These are phyloP conservation scores for Yamadazyma trypodendri DNA, from an alignment of 1,139 yeast species.

Conservation along the genomic window DNA sequence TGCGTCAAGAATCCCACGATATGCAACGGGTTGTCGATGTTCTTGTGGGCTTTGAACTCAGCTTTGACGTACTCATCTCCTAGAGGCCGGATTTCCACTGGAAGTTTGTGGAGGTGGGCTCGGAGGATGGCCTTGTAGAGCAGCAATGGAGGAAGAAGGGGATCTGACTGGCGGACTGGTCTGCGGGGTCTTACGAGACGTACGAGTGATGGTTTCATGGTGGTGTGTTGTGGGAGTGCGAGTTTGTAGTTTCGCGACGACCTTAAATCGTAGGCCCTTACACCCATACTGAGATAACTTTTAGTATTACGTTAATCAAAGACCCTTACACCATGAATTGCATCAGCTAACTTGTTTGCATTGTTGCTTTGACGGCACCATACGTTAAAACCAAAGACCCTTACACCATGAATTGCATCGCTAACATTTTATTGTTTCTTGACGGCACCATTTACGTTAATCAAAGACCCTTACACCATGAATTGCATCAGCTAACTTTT, in stretches of 20 bases:
- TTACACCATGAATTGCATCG: no score
- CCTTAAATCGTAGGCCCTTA: no score
- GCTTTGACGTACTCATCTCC: conserved; percentile 90
- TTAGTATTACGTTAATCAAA: no score
- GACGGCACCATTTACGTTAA: no score
- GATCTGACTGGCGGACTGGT: conserved; percentile 51
- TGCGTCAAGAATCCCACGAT: conserved; percentile 89
- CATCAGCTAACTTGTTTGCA: no score
- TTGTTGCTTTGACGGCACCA: no score
- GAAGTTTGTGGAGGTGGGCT: conserved; percentile 67
- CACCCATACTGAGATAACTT: no score
- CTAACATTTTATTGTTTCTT: no score
- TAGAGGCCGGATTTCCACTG: conserved; percentile 65
- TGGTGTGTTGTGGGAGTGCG: background rate
- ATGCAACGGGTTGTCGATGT: conserved; percentile 84
- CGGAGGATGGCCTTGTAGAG: conserved; percentile 76
- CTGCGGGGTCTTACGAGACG: conserved; percentile 57
- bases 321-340: no score
- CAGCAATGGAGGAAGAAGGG: conserved; percentile 77
- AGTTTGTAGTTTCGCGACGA: background rate
- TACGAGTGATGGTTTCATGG: conserved; percentile 52
- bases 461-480: no score
- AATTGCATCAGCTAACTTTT: no score
- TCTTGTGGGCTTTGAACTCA: conserved; percentile 85
- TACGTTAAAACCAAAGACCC: no score